Evolutionary conservation across 1,139 yeast genomes (phyloP), one percentile per base, ranked within the genome.

Genomic region (Blastobotrys petasosporus): DNA sequence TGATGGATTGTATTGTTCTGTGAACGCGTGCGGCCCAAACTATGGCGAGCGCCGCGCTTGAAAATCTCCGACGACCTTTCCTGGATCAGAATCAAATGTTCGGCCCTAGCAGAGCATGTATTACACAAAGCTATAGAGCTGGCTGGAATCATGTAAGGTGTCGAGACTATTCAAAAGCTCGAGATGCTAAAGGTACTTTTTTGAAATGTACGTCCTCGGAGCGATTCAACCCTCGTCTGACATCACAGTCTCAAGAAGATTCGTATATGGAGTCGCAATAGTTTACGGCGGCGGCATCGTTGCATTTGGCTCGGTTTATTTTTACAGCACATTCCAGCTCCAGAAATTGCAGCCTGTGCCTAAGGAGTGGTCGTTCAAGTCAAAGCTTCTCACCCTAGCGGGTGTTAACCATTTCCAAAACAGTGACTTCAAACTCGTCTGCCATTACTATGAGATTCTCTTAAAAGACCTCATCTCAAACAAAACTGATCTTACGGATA

Each of bases 371-470:
- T 47, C 65, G 2, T 45, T 60, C n/a, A 35, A 49, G 17, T 51
- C 60, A n/a, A 61, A 54, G 39, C 33, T 59, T 8, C 47, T 59
- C 11, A 60, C 55, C 1, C 50, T 64, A 29, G 51, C 59, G 2
- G 69, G 64, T 2, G 62, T 65, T 1, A 58, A 56, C 34, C 60
- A 58, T 39, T 67, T 64, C 44, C 59, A 56, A 25, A 53, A 57
- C 28, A 57, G 51, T 41, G 48, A 54, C 10, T 47, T 48, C 45
- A 42, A 47, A 1, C 40, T 45, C 23, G 58, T 53, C 23, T 53
- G 49, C 43, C 52, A 42, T 44, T 54, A 45, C 43, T 65, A 47
- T 51, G 56, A 51, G 46, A 53, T 47, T 25, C 66, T 56, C 17
- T 57, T 58, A 47, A 57, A 54, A 20, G 46, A 48, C 37, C 57